Base-by-base conservation (phyloP, 805 yeast genomes). In the Metschnikowia matae region DNA sequence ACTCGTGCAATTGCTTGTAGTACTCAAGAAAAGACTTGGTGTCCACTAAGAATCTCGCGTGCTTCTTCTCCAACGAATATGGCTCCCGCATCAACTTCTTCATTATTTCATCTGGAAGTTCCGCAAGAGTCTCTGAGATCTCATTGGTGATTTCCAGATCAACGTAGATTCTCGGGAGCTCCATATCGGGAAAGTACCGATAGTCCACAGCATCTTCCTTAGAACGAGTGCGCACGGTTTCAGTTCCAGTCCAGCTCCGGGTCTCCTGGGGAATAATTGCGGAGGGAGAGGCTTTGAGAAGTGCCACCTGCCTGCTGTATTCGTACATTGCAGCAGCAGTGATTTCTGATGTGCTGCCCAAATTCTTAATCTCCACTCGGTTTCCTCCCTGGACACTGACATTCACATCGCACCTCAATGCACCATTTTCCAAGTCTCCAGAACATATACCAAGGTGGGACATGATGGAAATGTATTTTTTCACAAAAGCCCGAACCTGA, bases 171-270 rank as follows among this genome's bases (percentile, higher is more conserved):
- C 69, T 65, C 0, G 94, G 90, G 31, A 94, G 69, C 64, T 94
- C 99, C 1, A 95, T 88, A 64, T 94, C 99, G 0, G 98, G 97
- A 78, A 92, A 85, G 63, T 90, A 94, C 59, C 98, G 74, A 67
- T 94, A 94, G 66, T 94, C 99, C 11, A 87, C 78, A 0, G 88
- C 79, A 37, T 80, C 79, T 64, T 92, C 97, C 61, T 94, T 94
- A 3, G 80, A 74, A 62, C 99, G 79, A 45, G 86, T 68, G 45
- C 79, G 75, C 41, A 77, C 73, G 0, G 98, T 92, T 39, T 73
- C 70, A 2, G 66, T 66, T 2, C 97, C 97, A 60, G 85, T 84
- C 97, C 97, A 94, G 17, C 96, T 94, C 62, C 97, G 77, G 0
- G 99, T 94, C 61, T 91, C 96, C 54, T 72, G 77, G 2, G 50